Conservation (phyloP, 441 rosid genomes). For the Erysimum cheiri region DNA sequence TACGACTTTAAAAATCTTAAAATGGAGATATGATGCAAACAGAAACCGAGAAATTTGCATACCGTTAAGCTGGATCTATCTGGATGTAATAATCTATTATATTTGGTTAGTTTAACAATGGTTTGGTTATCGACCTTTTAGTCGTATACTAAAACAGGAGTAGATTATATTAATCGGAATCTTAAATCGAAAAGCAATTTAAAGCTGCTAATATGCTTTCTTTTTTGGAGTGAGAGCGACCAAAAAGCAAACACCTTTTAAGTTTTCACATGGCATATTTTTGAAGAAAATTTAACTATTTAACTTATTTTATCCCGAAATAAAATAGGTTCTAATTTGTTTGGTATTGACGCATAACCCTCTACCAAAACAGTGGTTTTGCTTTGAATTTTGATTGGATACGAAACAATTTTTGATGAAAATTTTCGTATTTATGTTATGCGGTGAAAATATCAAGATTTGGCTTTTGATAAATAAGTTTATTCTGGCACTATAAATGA, state of each 20-base stretch:
- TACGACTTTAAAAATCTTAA: neutral
- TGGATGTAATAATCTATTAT: conserved; percentile 13
- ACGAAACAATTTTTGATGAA: neutral
- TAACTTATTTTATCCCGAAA: neutral
- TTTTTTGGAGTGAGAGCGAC: conserved; percentile 13
- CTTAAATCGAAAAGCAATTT: conserved; percentile 26
- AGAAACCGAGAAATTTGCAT: conserved; percentile 13
- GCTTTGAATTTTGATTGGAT: neutral
- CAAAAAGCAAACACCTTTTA: conserved; percentile 38
- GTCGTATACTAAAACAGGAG: neutral
- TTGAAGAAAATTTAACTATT: conserved; percentile 8
- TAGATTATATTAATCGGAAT: conserved; percentile 18
- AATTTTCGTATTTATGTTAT: too few species aligned
- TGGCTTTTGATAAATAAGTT: too few species aligned
- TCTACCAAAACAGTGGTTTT: conserved; percentile 5
- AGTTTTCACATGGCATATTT: conserved; percentile 36
- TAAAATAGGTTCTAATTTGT: neutral
- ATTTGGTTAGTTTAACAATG: neutral
- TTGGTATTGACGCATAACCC: conserved; percentile 11
- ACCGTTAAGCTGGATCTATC: conserved; percentile 19
- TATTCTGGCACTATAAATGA: too few species aligned
- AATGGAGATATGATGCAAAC: conserved; percentile 5
- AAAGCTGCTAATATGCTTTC: conserved; percentile 37
- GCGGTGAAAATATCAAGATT: too few species aligned
- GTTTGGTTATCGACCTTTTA: conserved; percentile 13